Conservation (phyloP, 371 early-diverging fungal genomes). For the Phascolomyces articulosus region DNA sequence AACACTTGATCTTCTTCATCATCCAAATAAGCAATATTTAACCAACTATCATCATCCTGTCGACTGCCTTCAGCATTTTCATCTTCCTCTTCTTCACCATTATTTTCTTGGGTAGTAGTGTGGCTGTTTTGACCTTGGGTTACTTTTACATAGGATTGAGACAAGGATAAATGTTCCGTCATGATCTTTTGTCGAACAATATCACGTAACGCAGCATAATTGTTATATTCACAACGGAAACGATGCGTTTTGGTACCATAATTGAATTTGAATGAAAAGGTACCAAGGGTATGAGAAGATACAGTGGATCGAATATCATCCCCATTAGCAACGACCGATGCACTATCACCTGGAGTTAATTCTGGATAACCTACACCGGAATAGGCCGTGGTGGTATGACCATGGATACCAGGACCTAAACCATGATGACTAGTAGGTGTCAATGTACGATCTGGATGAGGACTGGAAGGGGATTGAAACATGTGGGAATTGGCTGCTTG, state of each 20-base stretch:
- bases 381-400: slow-evolving; percentile 19
- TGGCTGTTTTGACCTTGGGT: slow-evolving; percentile 11
- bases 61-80: slow-evolving; percentile 14
- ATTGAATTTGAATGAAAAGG: slow-evolving; percentile 49
- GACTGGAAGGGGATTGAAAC: slow-evolving; percentile 32
- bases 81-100: not conserved
- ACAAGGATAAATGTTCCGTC: slow-evolving; percentile 35
- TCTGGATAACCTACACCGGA: slow-evolving; percentile 39
- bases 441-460: slow-evolving; percentile 32
- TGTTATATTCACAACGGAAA: slow-evolving; percentile 26
- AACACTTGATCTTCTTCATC: slow-evolving; percentile 89
- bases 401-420: slow-evolving; percentile 29
- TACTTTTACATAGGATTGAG: slow-evolving; percentile 25
- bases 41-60: slow-evolving; percentile 31
- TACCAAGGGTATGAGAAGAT: slow-evolving; percentile 16
- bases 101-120: too few relatives aligned
- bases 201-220: slow-evolving; percentile 30
- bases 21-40: slow-evolving; percentile 79
- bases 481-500: slow-evolving; percentile 31
- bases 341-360: slow-evolving; percentile 41
- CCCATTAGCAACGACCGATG: slow-evolving; percentile 34
- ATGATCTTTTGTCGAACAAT: slow-evolving; percentile 41
- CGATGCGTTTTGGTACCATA: slow-evolving; percentile 41
- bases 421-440: slow-evolving; percentile 24
- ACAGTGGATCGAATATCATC: slow-evolving; percentile 26